phyloP scores from a whole-genome alignment of 2,329 filamentous ascomycete species.

The Dendryphion nanum region DNA sequence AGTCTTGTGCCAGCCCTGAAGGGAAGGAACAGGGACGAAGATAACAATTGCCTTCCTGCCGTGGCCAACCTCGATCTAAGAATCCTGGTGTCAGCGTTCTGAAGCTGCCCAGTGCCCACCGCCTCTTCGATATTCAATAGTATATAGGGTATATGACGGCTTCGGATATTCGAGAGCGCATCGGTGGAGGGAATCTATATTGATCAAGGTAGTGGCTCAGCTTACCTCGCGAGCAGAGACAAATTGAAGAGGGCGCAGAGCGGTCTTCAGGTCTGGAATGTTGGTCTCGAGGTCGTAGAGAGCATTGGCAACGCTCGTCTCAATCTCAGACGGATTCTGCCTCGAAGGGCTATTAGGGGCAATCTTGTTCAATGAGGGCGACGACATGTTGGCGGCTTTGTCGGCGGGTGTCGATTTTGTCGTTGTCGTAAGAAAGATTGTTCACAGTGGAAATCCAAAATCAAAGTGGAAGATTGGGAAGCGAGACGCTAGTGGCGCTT shows the following conservation, averaged over 20 bases:
- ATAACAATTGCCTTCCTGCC: slow-evolving; percentile 99
- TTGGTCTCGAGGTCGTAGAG: slow-evolving; percentile 99
- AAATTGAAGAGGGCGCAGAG: slow-evolving; percentile 97
- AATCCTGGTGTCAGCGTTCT: slow-evolving; percentile 56
- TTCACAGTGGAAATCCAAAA: not conserved
- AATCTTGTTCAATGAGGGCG: slow-evolving; percentile 92
- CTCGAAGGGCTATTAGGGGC: slow-evolving; percentile 94
- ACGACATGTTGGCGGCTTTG: slow-evolving; percentile 56
- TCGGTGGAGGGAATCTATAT: slow-evolving; percentile 15
- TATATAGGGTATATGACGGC: slow-evolving; percentile 21
- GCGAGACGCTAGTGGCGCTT: not conserved
- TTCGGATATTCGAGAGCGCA: slow-evolving; percentile 27
- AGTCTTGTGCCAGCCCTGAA: slow-evolving; percentile 97
- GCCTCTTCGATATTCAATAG: slow-evolving; percentile 49
- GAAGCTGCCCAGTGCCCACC: slow-evolving; percentile 56
- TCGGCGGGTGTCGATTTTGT: slow-evolving; percentile 25
- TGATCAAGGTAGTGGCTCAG: slow-evolving; percentile 40
- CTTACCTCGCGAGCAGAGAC: slow-evolving; percentile 99
- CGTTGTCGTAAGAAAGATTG: slow-evolving; percentile 7
- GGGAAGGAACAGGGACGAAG: slow-evolving; percentile 99
- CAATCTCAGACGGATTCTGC: slow-evolving; percentile 94
- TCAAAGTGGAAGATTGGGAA: not conserved
- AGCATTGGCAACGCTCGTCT: slow-evolving; percentile 94
- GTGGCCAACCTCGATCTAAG: slow-evolving; percentile 99
- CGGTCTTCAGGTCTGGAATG: slow-evolving; percentile 95